Conservation (phyloP, 306 rosid species). For the Cicer cuneatum region DNA sequence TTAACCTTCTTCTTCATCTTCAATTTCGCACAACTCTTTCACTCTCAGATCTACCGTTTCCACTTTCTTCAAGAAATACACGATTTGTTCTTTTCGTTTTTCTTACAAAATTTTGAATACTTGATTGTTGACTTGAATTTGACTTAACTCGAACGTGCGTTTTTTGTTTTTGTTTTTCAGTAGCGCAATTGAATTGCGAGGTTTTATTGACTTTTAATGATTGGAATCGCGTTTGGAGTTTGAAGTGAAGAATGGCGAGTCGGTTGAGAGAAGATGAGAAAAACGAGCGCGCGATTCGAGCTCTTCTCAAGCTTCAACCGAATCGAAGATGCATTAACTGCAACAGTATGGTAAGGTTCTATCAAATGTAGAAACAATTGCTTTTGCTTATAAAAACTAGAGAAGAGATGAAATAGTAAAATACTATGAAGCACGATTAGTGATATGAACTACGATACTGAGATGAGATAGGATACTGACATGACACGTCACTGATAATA, state of each 20-base stretch:
- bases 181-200: neutral
- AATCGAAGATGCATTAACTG: conserved; percentile 95
- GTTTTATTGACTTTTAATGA: conserved; percentile 22
- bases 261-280: conserved; percentile 86
- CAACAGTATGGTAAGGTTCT: conserved; percentile 68
- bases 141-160: neutral
- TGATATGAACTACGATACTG: no score
- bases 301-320: conserved; percentile 78
- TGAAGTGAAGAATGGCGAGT: conserved; percentile 64
- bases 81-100: neutral
- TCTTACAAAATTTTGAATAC: neutral
- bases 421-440: no score
- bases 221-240: conserved; percentile 39
- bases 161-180: neutral
- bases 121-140: conserved; percentile 27
- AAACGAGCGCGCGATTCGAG: conserved; percentile 86
- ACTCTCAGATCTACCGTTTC: conserved; percentile 55
- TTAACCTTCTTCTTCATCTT: conserved; percentile 32
- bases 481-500: no score
- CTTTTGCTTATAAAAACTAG: neutral
- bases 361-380: neutral
- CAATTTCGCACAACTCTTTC: neutral
- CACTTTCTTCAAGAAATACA: conserved; percentile 16
- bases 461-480: no score
- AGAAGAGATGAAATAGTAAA: no score